These are phyloP conservation scores for Silene latifolia DNA, from an alignment of 148 eudicot species.

Conservation along the genomic window DNA sequence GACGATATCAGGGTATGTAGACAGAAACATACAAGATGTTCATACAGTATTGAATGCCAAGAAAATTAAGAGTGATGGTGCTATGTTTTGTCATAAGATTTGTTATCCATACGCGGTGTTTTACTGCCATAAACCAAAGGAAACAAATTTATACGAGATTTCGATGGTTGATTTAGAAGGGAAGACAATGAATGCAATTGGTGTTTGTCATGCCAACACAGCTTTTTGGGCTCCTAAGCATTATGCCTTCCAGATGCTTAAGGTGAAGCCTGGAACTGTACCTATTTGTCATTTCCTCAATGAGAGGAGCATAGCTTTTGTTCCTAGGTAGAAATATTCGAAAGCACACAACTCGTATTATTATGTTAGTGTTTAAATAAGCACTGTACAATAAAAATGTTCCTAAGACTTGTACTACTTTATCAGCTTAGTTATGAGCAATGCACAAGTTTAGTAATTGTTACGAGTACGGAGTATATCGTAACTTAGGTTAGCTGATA, in stretches of 20 bases:
- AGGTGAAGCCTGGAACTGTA: neutral
- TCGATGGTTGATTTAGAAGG: neutral
- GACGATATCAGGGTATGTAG: neutral
- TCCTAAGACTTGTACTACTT: too few relatives aligned
- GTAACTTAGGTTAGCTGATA: too few relatives aligned
- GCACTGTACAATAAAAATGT: too few relatives aligned
- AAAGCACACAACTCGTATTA: too few relatives aligned
- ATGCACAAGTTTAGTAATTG: too few relatives aligned
- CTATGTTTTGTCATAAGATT: conserved; percentile 10
- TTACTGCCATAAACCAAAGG: conserved; percentile 1
- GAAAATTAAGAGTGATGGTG: neutral
- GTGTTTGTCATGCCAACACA: conserved; percentile 1
- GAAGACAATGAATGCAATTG: neutral
- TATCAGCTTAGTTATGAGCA: too few relatives aligned
- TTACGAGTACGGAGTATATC: too few relatives aligned
- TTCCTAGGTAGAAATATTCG: too few relatives aligned
- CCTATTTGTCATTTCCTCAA: conserved; percentile 1
- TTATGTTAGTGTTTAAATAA: too few relatives aligned
- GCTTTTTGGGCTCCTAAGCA: neutral
- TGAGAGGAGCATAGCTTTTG: conserved; percentile 6
- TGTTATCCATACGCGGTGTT: too few relatives aligned
- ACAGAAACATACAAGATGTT: neutral
- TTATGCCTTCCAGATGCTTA: neutral
- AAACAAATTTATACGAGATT: neutral
- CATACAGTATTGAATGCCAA: neutral